Percentiles rank a stretch among this genome's conserved stretches.
phyloP scores from a whole-genome alignment of 352 stramenopile species.

The Phytopythium kandeliae region DNA sequence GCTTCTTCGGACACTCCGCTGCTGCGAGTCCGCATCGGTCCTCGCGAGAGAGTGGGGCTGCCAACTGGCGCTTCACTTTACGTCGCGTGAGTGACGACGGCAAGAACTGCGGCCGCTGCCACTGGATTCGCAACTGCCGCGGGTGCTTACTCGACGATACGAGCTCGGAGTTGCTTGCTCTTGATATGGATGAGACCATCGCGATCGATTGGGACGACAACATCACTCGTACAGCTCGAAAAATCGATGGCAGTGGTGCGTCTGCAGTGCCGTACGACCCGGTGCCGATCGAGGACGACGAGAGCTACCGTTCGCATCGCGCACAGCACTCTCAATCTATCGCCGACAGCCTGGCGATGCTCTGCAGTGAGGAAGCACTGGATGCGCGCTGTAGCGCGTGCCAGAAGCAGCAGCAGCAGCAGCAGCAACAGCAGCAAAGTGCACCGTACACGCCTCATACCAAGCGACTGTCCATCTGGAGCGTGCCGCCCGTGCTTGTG shows the following conservation, averaged over 20 bases:
- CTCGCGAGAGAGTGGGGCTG: neutral
- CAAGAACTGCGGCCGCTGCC: constrained; percentile 35
- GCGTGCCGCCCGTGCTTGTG: constrained; percentile 45
- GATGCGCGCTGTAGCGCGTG: constrained; percentile 41
- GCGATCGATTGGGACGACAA: constrained; percentile 57
- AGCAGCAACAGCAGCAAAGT: neutral
- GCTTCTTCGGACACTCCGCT: constrained; percentile 8
- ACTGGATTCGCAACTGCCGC: constrained; percentile 43
- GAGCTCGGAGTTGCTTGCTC: constrained; percentile 22
- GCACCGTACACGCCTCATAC: constrained; percentile 23
- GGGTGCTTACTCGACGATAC: constrained; percentile 39
- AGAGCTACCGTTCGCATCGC: constrained; percentile 30
- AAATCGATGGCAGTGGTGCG: neutral
- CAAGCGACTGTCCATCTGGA: constrained; percentile 47
- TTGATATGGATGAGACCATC: constrained; percentile 49
- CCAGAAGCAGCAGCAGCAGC: constrained; percentile 1
- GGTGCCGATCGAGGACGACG: constrained; percentile 16
- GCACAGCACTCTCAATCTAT: constrained; percentile 22
- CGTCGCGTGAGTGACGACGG: constrained; percentile 40
- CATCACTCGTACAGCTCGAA: neutral
- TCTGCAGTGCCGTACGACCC: neutral
- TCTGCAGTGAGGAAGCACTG: constrained; percentile 41
- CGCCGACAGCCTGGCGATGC: constrained; percentile 31
- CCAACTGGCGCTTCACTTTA: constrained; percentile 26
- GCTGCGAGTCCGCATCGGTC: neutral